Percentiles rank a stretch among this genome's conserved stretches.
Conservation (phyloP, 192 early-diverging fungal species). For the Linnemannia zychae region DNA sequence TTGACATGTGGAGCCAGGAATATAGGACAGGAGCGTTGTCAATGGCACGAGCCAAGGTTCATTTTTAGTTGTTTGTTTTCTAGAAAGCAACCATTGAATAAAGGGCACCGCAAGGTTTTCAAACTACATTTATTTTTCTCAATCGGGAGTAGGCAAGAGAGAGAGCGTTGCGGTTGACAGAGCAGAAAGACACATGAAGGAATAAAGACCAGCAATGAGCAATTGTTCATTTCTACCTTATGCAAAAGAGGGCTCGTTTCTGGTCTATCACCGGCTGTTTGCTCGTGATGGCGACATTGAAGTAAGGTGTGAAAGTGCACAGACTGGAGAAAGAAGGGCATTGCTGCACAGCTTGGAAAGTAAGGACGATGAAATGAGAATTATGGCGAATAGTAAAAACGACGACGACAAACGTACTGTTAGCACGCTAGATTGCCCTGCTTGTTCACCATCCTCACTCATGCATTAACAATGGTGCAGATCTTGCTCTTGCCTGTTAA, state of each 20-base stretch:
- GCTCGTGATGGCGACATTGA: not conserved
- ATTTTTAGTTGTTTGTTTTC: not conserved
- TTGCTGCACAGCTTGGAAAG: not conserved
- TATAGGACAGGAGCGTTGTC: not conserved
- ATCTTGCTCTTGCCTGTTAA: too few relatives aligned
- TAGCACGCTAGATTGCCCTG: too few relatives aligned
- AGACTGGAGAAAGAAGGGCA: not conserved
- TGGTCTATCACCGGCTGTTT: not conserved
- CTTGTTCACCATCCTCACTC: too few relatives aligned
- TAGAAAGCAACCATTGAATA: too few relatives aligned
- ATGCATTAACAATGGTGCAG: too few relatives aligned
- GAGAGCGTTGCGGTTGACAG: too few relatives aligned
- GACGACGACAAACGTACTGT: too few relatives aligned
- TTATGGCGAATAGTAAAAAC: too few relatives aligned
- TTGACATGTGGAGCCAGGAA: conserved; percentile 9
- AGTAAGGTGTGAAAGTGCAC: not conserved
- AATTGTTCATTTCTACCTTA: not conserved
- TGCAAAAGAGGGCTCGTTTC: not conserved
- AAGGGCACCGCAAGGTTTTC: too few relatives aligned
- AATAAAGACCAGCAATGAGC: not conserved
- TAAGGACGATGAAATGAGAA: too few relatives aligned
- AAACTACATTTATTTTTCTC: too few relatives aligned
- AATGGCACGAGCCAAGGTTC: not conserved
- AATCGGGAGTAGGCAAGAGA: too few relatives aligned
- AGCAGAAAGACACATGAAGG: not conserved